Conservation (phyloP, 2,329 filamentous ascomycete species). For the Xylariales sp. region DNA sequence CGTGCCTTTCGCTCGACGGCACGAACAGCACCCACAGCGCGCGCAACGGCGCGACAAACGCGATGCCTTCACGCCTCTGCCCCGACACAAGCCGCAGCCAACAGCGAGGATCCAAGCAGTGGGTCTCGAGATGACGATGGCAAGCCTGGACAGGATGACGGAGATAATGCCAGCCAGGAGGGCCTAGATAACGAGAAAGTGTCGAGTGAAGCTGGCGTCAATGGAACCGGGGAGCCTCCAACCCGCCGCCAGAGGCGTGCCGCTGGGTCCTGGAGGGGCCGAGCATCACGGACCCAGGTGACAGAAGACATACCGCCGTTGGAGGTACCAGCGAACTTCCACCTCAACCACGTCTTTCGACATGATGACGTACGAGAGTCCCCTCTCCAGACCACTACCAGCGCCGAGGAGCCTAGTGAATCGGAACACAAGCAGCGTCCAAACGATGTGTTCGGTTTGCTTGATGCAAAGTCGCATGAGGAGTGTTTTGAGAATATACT, state of each 20-base stretch:
- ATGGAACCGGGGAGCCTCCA: conserved; percentile 15
- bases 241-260: conserved; percentile 19
- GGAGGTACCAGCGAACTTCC: conserved; percentile 53
- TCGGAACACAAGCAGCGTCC: too few species aligned
- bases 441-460: too few species aligned
- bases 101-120: conserved; percentile 10
- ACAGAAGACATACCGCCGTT: conserved; percentile 44
- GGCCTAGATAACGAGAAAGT: conserved; percentile 14
- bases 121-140: conserved; percentile 15
- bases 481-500: too few species aligned
- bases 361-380: conserved; percentile 21
- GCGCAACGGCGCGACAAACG: conserved; percentile 10
- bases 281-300: conserved; percentile 21
- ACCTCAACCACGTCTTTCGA: conserved; percentile 44
- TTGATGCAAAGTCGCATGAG: too few species aligned
- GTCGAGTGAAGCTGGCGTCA: conserved; percentile 14
- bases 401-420: not conserved
- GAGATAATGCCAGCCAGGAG: conserved; percentile 6
- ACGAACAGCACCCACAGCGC: conserved; percentile 13
- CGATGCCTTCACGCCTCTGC: conserved; percentile 19
- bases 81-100: conserved; percentile 9
- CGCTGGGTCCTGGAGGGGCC: conserved; percentile 14
- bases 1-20: conserved; percentile 24
- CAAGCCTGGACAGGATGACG: conserved; percentile 11
- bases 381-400: not conserved